phyloP scores from a whole-genome alignment of 2,329 filamentous ascomycete genomes.

The Cladorrhinum sp. region DNA sequence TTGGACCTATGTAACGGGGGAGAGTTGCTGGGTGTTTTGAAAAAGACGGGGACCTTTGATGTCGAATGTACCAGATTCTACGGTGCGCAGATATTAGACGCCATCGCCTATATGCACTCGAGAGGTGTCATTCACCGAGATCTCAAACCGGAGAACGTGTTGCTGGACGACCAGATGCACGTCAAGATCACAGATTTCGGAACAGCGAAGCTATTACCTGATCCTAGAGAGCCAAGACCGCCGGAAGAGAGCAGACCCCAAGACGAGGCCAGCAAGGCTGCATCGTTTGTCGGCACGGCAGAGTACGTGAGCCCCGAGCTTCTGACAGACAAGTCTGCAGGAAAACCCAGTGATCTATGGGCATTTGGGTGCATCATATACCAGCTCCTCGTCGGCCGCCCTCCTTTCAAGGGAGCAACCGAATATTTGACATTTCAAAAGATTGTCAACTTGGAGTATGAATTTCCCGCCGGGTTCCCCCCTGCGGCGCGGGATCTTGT shows the following conservation, averaged over 20 bases:
- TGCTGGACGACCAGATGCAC: constrained; percentile 93
- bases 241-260: constrained; percentile 45
- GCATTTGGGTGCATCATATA: constrained; percentile 98
- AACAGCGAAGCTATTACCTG: constrained; percentile 86
- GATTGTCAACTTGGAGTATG: constrained; percentile 90
- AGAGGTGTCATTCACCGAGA: constrained; percentile 95
- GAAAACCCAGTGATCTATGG: constrained; percentile 97
- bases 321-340: constrained; percentile 93
- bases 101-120: constrained; percentile 97
- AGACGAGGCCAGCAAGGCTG: constrained; percentile 58
- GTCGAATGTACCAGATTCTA: constrained; percentile 94
- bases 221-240: constrained; percentile 47
- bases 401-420: constrained; percentile 92
- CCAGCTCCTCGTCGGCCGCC: constrained; percentile 89
- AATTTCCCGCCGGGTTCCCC: constrained; percentile 87
- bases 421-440: constrained; percentile 99
- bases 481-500: constrained; percentile 82
- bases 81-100: constrained; percentile 90
- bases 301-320: constrained; percentile 98
- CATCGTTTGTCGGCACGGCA: constrained; percentile 94
- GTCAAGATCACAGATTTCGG: constrained; percentile 99
- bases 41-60: constrained; percentile 92
- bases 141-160: constrained; percentile 93
- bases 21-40: constrained; percentile 86
- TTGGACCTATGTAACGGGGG: constrained; percentile 89